Evolutionary conservation across 495 filamentous ascomycete genomes (phyloP), one percentile per base, ranked within the genome.

Genomic region (Penicillium cinerascens): DNA sequence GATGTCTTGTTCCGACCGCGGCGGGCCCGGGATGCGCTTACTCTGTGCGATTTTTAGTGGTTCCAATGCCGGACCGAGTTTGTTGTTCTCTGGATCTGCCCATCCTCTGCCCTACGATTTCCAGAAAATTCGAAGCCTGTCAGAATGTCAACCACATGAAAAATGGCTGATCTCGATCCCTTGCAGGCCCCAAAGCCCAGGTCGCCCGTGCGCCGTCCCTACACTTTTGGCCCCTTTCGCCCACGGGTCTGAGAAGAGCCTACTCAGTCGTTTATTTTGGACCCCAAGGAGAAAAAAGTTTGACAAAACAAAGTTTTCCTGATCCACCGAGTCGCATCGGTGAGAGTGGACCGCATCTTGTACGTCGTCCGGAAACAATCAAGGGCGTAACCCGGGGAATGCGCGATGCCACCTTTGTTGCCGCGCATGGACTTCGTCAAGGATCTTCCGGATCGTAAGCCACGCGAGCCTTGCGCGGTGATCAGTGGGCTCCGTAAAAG

Each of bases 351-450:
- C 54, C 47, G 16, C 40, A 56, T 46, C 6, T 25, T 23, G 9
- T 49, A 48, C 43, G 42, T 44, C 47, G 15, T 51, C 60, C 60
- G 60, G 44, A 63, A 63, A 57, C 57, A 42, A 57, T 50, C 47
- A 54, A 23, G 18, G 25, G 23, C 36, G 36, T 39, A 33, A 17
- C 10, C 38, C 39, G 43, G 37, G 42, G 40, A 29, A 41, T 41
- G 29, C n/a, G 35, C 42, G 39, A 48, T 59, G 50, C 50, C 16
- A 49, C 45, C 53, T 54, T 55, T 16, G 44, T 54, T 51, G 43
- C 49, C 40, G 58, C 56, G 57, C 56, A 60, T 58, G 58, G 58
- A 26, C 52, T 48, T 43, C 41, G 20, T 41, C 36, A 36, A 17
- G 13, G 33, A 22, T 44, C 47, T 42, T 38, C 22, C 25, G 37